These are phyloP conservation scores for Naegleria gruberi DNA, from an alignment of 208 protist genomes.

Conservation along the genomic window DNA sequence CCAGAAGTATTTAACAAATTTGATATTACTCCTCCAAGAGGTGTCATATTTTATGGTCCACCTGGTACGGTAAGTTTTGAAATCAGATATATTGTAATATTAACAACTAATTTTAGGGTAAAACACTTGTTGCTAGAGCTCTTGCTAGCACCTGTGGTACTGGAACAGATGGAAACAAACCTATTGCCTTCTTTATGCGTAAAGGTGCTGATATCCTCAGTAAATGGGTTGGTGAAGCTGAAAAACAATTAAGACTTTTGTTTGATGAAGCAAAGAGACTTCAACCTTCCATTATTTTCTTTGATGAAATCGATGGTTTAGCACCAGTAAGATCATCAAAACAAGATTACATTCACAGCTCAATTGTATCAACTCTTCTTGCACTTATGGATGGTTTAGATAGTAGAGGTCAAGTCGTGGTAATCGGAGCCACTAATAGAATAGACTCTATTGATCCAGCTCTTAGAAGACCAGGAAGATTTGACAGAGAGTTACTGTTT, in stretches of 20 bases:
- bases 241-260: constrained; percentile 59
- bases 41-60: constrained; percentile 49
- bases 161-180: not conserved
- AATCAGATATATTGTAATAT: not conserved
- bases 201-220: constrained; percentile 66
- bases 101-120: constrained; percentile 38
- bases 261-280: constrained; percentile 56
- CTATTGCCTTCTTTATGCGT: constrained; percentile 71
- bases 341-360: constrained; percentile 53
- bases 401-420: constrained; percentile 50
- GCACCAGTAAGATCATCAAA: constrained; percentile 53
- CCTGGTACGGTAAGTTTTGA: constrained; percentile 41
- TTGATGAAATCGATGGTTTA: constrained; percentile 76
- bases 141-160: constrained; percentile 45
- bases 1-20: constrained; percentile 54
- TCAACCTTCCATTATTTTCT: constrained; percentile 78
- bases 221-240: constrained; percentile 75
- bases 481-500: constrained; percentile 67
- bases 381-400: constrained; percentile 70
- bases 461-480: constrained; percentile 60
- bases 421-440: constrained; percentile 74
- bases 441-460: constrained; percentile 63
- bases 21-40: constrained; percentile 36
- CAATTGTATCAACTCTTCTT: constrained; percentile 60
- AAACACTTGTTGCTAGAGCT: constrained; percentile 56